These are phyloP conservation scores for Colletotrichum lindemuthianum DNA, from an alignment of 2,329 filamentous ascomycete species.

Conservation along the genomic window DNA sequence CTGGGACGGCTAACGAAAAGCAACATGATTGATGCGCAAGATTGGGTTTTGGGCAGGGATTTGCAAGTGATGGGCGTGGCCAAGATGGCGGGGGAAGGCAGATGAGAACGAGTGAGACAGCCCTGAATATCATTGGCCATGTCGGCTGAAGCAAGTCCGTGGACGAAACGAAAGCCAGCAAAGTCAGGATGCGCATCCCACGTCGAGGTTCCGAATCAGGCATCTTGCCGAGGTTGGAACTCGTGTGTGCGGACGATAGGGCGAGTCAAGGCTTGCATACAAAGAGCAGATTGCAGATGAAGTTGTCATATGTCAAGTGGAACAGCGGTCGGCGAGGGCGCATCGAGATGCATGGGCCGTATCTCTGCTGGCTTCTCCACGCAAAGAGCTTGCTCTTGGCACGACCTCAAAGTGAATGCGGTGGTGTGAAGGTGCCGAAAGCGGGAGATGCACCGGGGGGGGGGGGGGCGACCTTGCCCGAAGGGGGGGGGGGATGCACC, in stretches of 20 bases:
- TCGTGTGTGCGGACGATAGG: conserved; percentile 9
- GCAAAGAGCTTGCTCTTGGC: conserved; percentile 4
- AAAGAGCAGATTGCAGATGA: neutral
- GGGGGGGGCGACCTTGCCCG: conserved; percentile 20
- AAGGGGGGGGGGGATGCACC: conserved; percentile 23
- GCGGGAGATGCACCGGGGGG: conserved; percentile 29
- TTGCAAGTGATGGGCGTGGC: conserved; percentile 13
- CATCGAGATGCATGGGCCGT: conserved; percentile 3
- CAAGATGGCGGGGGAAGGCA: conserved; percentile 28
- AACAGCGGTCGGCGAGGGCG: neutral
- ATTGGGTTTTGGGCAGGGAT: conserved; percentile 11
- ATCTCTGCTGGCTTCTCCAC: conserved; percentile 2
- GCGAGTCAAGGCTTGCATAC: neutral
- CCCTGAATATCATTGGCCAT: conserved; percentile 28
- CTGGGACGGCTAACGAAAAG: conserved; percentile 8
- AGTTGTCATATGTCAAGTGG: neutral
- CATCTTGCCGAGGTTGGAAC: neutral
- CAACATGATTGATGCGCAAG: conserved; percentile 12
- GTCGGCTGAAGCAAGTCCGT: conserved; percentile 8
- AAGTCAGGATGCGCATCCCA: neutral
- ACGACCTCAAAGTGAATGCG: conserved; percentile 7
- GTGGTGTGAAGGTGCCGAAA: conserved; percentile 28
- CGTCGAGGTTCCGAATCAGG: neutral
- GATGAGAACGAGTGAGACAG: conserved; percentile 11
- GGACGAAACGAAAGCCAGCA: neutral